A percentile compares a stretch with the other conserved stretches of the same genome.
phyloP scores from a whole-genome alignment of 495 filamentous ascomycete species.

The Daldinia caldariorum region DNA sequence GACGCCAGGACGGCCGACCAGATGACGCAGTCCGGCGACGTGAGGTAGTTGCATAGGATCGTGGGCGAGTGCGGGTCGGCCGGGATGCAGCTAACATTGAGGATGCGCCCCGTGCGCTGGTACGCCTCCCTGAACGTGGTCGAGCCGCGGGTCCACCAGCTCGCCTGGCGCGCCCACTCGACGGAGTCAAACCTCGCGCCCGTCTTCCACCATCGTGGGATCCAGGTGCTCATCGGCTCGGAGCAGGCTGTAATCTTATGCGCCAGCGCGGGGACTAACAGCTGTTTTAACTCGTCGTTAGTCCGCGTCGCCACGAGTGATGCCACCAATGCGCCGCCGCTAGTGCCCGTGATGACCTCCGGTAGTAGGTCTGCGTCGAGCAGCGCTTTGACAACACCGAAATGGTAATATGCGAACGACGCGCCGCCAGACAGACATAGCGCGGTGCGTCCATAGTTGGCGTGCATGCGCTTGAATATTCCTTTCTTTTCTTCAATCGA shows the following conservation, averaged over 20 bases:
- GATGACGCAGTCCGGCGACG: constrained; percentile 94
- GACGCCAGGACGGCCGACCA: constrained; percentile 97
- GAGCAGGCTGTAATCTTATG: constrained; percentile 85
- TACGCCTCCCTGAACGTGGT: constrained; percentile 97
- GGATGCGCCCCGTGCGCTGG: constrained; percentile 88
- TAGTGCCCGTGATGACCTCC: constrained; percentile 94
- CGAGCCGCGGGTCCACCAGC: constrained; percentile 88
- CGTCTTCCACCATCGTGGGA: constrained; percentile 86
- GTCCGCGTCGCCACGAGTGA: constrained; percentile 89
- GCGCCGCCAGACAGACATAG: constrained; percentile 95
- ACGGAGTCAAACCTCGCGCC: constrained; percentile 93
- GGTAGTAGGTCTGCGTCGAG: constrained; percentile 87
- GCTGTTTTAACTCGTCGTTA: constrained; percentile 83
- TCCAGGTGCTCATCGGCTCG: constrained; percentile 79
- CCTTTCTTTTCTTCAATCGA: constrained; percentile 76
- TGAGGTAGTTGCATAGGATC: constrained; percentile 92
- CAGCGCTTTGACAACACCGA: constrained; percentile 90
- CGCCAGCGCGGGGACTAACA: constrained; percentile 87
- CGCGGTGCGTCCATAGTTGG: constrained; percentile 92
- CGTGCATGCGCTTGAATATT: constrained; percentile 87
- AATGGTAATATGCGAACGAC: constrained; percentile 96
- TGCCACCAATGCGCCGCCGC: constrained; percentile 91
- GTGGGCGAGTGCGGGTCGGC: constrained; percentile 94
- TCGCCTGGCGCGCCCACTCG: constrained; percentile 86
- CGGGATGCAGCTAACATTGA: constrained; percentile 97